Percentiles rank a stretch among this genome's conserved stretches.
Evolutionary conservation across 306 rosid species (phyloP).

Genomic region (Medicago arabica): DNA sequence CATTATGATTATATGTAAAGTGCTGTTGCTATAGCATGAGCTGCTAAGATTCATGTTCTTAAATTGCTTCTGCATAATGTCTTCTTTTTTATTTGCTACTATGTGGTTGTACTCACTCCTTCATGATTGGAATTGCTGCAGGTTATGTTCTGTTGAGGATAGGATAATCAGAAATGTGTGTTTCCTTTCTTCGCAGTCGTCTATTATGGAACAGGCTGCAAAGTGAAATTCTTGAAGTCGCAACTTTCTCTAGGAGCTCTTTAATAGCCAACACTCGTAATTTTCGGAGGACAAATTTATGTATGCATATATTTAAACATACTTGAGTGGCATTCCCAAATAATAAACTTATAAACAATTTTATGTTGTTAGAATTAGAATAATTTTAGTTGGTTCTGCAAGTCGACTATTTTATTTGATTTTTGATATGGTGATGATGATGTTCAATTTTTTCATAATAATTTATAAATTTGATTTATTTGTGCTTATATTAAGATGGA

Average conservation of each 20-base stretch:
- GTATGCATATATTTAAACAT: background rate
- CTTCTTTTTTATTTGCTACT: background rate
- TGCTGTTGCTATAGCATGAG: background rate
- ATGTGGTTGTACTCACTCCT: slow-evolving; percentile 22
- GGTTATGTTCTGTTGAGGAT: slow-evolving; percentile 36
- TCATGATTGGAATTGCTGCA: slow-evolving; percentile 17
- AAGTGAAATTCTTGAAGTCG: slow-evolving; percentile 18
- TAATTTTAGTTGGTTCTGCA: slow-evolving; percentile 11
- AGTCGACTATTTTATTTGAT: background rate
- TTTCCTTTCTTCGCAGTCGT: background rate
- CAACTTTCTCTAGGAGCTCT: slow-evolving; percentile 21
- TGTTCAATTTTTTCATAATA: background rate
- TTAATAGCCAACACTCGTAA: background rate
- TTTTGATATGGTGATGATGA: background rate
- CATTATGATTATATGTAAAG: background rate
- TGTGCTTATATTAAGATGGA: too few relatives aligned
- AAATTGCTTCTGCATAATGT: slow-evolving; percentile 1
- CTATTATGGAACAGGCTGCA: background rate
- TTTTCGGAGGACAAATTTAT: slow-evolving; percentile 13
- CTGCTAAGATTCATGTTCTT: background rate
- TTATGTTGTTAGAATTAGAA: slow-evolving; percentile 19
- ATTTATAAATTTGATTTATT: background rate
- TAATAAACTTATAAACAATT: slow-evolving; percentile 22
- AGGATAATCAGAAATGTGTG: slow-evolving; percentile 15
- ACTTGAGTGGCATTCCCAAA: background rate